Percentiles rank a stretch among this genome's conserved stretches.
Conservation (phyloP, 768 basidiomycete species). For the Russula brevipes region DNA sequence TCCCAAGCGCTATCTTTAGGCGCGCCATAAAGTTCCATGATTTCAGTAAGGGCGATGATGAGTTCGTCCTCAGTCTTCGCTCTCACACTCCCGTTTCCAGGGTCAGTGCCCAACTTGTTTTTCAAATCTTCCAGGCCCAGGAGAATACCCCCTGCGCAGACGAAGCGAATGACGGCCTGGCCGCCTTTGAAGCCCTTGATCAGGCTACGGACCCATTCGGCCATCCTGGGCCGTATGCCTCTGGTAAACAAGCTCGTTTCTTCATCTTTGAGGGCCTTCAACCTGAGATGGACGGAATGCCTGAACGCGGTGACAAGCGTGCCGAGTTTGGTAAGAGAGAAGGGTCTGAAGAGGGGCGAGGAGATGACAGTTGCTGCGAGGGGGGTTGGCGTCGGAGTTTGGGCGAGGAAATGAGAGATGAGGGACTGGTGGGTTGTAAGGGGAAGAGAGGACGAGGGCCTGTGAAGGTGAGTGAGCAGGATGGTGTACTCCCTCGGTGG, state of each 20-base stretch:
- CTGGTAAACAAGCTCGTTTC: constrained; percentile 26
- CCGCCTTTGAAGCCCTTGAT: constrained; percentile 63
- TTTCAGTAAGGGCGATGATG: constrained; percentile 66
- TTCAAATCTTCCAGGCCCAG: constrained; percentile 56
- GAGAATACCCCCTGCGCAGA: constrained; percentile 59
- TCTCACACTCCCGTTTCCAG: constrained; percentile 32
- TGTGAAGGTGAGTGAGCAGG: constrained; percentile 51
- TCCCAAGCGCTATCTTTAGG: constrained; percentile 48
- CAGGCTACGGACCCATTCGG: constrained; percentile 48
- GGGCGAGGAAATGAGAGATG: constrained; percentile 54
- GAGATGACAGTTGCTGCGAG: constrained; percentile 53
- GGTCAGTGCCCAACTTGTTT: constrained; percentile 30
- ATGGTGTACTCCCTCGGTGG: constrained; percentile 36
- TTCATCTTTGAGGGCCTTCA: constrained; percentile 38
- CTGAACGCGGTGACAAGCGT: constrained; percentile 52
- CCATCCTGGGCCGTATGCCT: constrained; percentile 21
- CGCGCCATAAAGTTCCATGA: constrained; percentile 53
- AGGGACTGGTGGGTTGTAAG: constrained; percentile 49
- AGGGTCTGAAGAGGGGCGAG: constrained; percentile 49
- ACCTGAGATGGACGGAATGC: constrained; percentile 54
- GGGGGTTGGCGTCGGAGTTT: constrained; percentile 48
- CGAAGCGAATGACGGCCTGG: constrained; percentile 54
- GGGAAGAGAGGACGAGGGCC: constrained; percentile 40
- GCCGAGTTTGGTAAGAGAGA: constrained; percentile 44
- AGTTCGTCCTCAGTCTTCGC: constrained; percentile 56